Conservation (phyloP, 2,329 filamentous ascomycete species). For the Lasiodiplodia theobromae region DNA sequence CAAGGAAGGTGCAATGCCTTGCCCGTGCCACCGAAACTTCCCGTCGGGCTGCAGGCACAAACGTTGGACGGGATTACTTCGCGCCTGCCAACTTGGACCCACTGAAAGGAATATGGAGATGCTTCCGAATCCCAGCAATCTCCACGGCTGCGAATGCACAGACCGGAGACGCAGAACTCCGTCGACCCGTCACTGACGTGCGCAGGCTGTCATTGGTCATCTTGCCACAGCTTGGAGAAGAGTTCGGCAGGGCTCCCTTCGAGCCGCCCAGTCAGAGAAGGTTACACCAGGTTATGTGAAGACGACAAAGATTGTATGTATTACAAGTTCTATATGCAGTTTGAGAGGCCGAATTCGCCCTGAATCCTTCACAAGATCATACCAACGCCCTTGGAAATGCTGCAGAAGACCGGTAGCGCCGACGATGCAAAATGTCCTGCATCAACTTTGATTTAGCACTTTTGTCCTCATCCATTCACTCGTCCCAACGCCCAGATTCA, state of each 20-base stretch:
- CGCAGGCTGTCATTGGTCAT: not conserved
- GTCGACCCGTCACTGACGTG: not conserved
- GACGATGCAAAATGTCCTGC: not conserved
- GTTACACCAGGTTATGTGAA: too few relatives aligned
- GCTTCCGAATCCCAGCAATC: not conserved
- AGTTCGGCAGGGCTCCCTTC: not conserved
- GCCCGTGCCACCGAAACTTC: not conserved
- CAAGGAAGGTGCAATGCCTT: slow-evolving; percentile 10
- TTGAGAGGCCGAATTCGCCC: not conserved
- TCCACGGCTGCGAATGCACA: not conserved
- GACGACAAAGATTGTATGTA: not conserved
- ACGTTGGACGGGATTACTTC: not conserved
- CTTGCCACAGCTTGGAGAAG: not conserved
- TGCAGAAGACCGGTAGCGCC: not conserved
- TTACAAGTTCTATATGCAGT: slow-evolving; percentile 5
- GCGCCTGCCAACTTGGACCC: not conserved
- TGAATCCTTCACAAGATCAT: not conserved
- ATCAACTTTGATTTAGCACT: slow-evolving; percentile 56
- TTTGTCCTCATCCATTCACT: slow-evolving; percentile 90
- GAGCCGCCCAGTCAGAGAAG: too few relatives aligned
- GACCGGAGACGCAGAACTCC: not conserved
- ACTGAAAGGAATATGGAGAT: not conserved
- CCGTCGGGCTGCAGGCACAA: too few relatives aligned
- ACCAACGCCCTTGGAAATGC: slow-evolving; percentile 17
- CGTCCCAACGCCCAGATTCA: slow-evolving; percentile 81